A percentile compares a stretch with the other conserved stretches of the same genome.
phyloP scores from a whole-genome alignment of 768 basidiomycete species.

The Roridomyces roridus region DNA sequence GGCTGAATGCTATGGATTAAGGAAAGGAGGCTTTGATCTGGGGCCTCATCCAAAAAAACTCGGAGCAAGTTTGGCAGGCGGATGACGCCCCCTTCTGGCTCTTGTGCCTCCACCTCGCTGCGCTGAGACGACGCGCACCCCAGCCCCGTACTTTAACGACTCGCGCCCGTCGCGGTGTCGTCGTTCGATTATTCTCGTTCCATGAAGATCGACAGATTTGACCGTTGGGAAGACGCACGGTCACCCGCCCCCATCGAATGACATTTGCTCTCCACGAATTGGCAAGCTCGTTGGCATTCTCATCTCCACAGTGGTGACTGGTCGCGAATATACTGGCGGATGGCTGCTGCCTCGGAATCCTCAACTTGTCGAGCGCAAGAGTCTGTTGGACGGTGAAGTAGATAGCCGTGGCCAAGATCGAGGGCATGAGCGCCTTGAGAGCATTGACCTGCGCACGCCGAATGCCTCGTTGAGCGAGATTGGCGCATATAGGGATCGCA shows the following conservation, averaged over 20 bases:
- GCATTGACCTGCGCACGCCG: constrained; percentile 18
- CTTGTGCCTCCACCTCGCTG: too few relatives aligned
- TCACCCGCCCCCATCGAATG: constrained; percentile 26
- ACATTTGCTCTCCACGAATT: background rate
- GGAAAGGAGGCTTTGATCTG: too few relatives aligned
- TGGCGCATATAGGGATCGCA: constrained; percentile 25
- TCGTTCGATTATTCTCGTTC: constrained; percentile 18
- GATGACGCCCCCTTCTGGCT: too few relatives aligned
- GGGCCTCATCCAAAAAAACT: too few relatives aligned
- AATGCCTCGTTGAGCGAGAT: constrained; percentile 30
- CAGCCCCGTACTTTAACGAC: constrained; percentile 31
- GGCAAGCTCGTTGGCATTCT: background rate
- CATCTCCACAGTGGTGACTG: too few relatives aligned
- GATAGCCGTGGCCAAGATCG: constrained; percentile 22
- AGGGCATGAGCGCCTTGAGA: constrained; percentile 17
- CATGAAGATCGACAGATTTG: constrained; percentile 26
- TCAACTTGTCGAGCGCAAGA: background rate
- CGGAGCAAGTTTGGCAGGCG: too few relatives aligned
- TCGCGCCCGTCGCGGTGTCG: constrained; percentile 18
- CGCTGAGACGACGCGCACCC: too few relatives aligned
- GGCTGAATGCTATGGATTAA: too few relatives aligned
- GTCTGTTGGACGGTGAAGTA: constrained; percentile 16
- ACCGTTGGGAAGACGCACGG: constrained; percentile 29
- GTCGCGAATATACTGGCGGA: background rate
- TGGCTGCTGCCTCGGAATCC: background rate